Base-by-base conservation (phyloP, 2,329 filamentous ascomycete genomes). In the Xylaria sp. region DNA sequence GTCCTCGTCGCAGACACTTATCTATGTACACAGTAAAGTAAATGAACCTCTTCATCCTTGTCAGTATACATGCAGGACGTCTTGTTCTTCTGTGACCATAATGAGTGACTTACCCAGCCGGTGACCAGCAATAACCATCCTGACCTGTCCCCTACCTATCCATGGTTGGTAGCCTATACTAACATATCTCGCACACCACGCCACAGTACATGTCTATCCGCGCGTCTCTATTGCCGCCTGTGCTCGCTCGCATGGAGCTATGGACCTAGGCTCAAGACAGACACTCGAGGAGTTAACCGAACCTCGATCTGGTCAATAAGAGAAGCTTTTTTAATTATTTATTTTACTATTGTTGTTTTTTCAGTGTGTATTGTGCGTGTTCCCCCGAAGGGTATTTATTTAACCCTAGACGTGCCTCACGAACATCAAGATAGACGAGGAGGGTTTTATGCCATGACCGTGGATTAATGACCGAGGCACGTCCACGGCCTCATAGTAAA, bases 21-120 rank as follows among this genome's bases (percentile, higher is more conserved):
- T 37, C 13, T 55, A 37, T 23, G 20, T 25, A 39, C 41, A 41
- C 54, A 23, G 54, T 18, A 41, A 13, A 20, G 15, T 12, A n/a
- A 9, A 46, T 31, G n/a, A 23, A 12, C 39, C 9, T 46, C 39
- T 5, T 12, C 39, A 44, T 58, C 37, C 56, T 20, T 44, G 56
- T 44, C 15, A 31, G 10, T 23, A 58, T 39, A 58, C 56, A 58
- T 58, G 56, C 56, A 58, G 13, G 37, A 37, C 39, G 23, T 46
- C 28, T 31, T n/a, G 23, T 25, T 34, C 39, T 2, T 46, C 39
- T 28, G 1, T 55, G 28, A 28, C 28, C 23, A n/a, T 6, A 2
- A 46, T 20, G 25, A 15, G 55, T 44, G 55, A 37, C 37, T 57
- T 31, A 10, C 50, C 37, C 25, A n/a, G 25, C 55, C 55, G 44